Conservation (phyloP, 306 rosid genomes). For the Amphicarpaea edgeworthii region DNA sequence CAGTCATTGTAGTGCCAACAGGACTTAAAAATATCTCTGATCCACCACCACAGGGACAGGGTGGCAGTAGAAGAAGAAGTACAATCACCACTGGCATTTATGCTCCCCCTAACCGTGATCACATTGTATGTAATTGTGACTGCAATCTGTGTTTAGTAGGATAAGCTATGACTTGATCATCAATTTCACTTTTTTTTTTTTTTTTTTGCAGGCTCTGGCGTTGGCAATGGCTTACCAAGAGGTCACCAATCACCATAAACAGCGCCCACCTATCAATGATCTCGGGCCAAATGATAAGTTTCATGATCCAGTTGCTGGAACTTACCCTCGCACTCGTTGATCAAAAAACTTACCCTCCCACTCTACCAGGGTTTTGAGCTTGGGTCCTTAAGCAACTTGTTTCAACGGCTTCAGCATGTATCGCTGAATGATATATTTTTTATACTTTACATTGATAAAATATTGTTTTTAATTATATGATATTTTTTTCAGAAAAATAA, state of each 20-base stretch:
- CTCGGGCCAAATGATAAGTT: slow-evolving; percentile 63
- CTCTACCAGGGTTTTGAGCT: too few relatives aligned
- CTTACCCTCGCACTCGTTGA: too few relatives aligned
- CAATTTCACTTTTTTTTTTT: too few relatives aligned
- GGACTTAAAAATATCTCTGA: slow-evolving; percentile 59
- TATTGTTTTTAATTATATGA: too few relatives aligned
- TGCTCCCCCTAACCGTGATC: slow-evolving; percentile 67
- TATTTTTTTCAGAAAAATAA: too few relatives aligned
- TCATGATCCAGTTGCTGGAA: slow-evolving; percentile 41
- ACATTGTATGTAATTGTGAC: slow-evolving; percentile 54
- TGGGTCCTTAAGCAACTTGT: too few relatives aligned
- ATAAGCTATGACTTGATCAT: slow-evolving; percentile 7
- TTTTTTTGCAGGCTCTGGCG: slow-evolving; percentile 67
- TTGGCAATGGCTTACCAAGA: slow-evolving; percentile 82
- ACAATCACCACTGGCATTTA: slow-evolving; percentile 67
- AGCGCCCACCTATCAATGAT: slow-evolving; percentile 68
- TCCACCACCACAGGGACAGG: slow-evolving; percentile 61
- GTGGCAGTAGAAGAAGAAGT: slow-evolving; percentile 53
- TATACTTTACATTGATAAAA: too few relatives aligned
- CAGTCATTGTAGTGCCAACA: slow-evolving; percentile 69
- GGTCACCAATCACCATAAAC: slow-evolving; percentile 71
- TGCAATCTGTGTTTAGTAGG: neutral
- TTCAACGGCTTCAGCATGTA: too few relatives aligned
- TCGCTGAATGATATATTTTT: too few relatives aligned
- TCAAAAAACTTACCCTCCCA: too few relatives aligned